Conservation (phyloP, 2,329 filamentous ascomycete species). For the Aspergillus brunneoviolaceus region DNA sequence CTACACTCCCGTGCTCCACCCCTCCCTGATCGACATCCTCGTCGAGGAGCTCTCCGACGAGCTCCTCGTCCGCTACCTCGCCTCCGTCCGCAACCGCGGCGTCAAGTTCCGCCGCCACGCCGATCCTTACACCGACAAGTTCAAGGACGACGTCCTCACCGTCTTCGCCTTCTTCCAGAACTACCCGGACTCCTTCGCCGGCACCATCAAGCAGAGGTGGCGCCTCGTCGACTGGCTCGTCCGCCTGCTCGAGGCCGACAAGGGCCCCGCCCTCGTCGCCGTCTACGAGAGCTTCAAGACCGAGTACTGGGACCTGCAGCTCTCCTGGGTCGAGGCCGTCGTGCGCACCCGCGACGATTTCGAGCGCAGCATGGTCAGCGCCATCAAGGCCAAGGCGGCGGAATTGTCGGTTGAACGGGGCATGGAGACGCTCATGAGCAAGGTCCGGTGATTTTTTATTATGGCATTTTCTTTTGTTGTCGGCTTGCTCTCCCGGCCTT, state of each 20-base stretch:
- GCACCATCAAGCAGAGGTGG: constrained; percentile 86
- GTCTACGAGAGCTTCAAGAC: constrained; percentile 82
- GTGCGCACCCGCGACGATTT: constrained; percentile 87
- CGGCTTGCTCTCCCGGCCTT: neutral
- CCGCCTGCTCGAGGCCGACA: constrained; percentile 70
- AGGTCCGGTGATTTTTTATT: constrained; percentile 60
- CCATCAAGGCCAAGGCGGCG: constrained; percentile 84
- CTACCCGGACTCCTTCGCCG: constrained; percentile 68
- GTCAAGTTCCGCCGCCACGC: constrained; percentile 76
- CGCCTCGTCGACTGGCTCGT: constrained; percentile 83
- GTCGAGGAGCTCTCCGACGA: constrained; percentile 92
- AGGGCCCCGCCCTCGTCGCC: constrained; percentile 69
- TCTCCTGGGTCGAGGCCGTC: constrained; percentile 94
- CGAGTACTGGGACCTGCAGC: constrained; percentile 89
- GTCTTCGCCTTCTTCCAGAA: constrained; percentile 85
- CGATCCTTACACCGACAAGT: constrained; percentile 88
- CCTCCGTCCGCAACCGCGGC: constrained; percentile 80
- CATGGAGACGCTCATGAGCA: constrained; percentile 90
- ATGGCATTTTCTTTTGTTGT: neutral
- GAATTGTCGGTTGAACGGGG: constrained; percentile 79
- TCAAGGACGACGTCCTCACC: constrained; percentile 87
- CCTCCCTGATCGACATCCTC: constrained; percentile 84
- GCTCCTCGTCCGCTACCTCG: constrained; percentile 81
- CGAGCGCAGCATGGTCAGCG: constrained; percentile 83
- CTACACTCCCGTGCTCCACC: constrained; percentile 80